Conservation (phyloP, 495 filamentous ascomycete genomes). For the Margaritispora aquatica region DNA sequence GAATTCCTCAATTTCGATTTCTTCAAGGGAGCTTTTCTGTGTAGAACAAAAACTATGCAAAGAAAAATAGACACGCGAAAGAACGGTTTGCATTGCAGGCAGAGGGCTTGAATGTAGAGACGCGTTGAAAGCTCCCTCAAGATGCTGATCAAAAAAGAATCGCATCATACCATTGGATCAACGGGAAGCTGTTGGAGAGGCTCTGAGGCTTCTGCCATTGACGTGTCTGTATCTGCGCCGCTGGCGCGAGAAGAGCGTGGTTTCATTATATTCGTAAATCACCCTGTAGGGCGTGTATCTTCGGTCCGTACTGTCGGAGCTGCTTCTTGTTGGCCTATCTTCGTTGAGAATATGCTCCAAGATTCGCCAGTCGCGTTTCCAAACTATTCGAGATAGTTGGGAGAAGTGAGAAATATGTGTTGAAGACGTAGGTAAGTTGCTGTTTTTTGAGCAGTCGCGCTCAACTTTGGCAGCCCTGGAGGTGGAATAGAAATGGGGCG, state of each 20-base stretch:
- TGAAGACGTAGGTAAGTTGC: not conserved
- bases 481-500: too few species aligned
- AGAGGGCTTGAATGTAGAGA: not conserved
- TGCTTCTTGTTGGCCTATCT: conserved; percentile 6
- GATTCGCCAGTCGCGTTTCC: conserved; percentile 20
- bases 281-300: conserved; percentile 5
- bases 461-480: not conserved
- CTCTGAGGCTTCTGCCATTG: conserved; percentile 57
- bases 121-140: not conserved
- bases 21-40: too few species aligned
- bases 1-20: not conserved
- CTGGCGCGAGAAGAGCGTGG: conserved; percentile 43
- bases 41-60: not conserved
- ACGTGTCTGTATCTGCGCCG: conserved; percentile 43
- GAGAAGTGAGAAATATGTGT: conserved; percentile 8
- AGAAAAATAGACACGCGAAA: too few species aligned
- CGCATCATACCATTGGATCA: conserved; percentile 47
- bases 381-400: conserved; percentile 3
- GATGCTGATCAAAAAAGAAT: too few species aligned
- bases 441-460: conserved; percentile 8
- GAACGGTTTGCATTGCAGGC: not conserved
- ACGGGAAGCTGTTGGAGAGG: conserved; percentile 24
- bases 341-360: too few species aligned
- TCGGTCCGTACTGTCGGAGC: too few species aligned
- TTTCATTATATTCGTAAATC: conserved; percentile 44